These are phyloP conservation scores for Umbelopsis vinacea DNA, from an alignment of 192 early-diverging fungal genomes.

Conservation along the genomic window DNA sequence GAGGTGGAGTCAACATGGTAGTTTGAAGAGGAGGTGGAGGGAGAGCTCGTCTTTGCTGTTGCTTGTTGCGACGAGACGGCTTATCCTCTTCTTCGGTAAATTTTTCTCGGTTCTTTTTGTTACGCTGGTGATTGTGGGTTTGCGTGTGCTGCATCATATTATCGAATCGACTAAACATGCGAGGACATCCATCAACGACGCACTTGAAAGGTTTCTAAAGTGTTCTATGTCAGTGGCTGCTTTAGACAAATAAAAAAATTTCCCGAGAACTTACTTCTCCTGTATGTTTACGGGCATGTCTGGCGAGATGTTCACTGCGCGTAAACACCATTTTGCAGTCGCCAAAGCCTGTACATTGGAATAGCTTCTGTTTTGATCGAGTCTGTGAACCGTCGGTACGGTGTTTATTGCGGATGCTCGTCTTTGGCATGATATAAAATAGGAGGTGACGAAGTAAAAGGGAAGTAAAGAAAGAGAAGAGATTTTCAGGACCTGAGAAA, in stretches of 20 bases:
- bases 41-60: background rate
- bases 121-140: constrained; percentile 57
- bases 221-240: background rate
- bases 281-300: constrained; percentile 51
- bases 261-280: constrained; percentile 40
- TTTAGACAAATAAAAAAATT: constrained; percentile 11
- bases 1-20: constrained; percentile 19
- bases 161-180: constrained; percentile 76
- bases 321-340: constrained; percentile 61
- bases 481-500: constrained; percentile 1
- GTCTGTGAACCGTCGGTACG: background rate
- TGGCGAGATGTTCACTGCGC: constrained; percentile 57
- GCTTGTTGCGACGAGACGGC: background rate
- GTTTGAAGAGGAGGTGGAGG: constrained; percentile 19
- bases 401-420: background rate
- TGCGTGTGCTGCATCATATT: constrained; percentile 86
- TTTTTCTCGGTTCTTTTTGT: constrained; percentile 25
- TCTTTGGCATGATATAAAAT: constrained; percentile 21
- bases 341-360: constrained; percentile 60
- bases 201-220: constrained; percentile 75
- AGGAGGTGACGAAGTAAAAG: background rate
- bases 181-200: constrained; percentile 64
- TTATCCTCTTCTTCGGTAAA: background rate
- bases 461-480: constrained; percentile 19
- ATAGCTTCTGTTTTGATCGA: constrained; percentile 34